A percentile compares a stretch with the other conserved stretches of the same genome.
Evolutionary conservation across 495 filamentous ascomycete genomes (phyloP).

Genomic region (Barbatosphaeria neglecta): DNA sequence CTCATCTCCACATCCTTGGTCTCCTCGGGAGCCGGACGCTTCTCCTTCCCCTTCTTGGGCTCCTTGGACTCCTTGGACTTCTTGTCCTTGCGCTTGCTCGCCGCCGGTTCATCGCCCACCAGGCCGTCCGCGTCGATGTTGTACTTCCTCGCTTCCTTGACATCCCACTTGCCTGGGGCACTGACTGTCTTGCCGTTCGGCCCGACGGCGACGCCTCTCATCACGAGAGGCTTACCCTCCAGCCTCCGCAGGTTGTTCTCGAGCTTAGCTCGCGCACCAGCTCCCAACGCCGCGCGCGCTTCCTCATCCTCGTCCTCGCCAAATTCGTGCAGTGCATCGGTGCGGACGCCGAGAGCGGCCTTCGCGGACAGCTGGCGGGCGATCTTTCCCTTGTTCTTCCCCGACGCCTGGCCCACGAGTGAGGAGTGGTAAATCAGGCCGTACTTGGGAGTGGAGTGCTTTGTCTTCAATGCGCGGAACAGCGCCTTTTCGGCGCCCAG

Average conservation of each 20-base stretch:
- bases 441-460: conserved; percentile 98
- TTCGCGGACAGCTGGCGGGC: conserved; percentile 91
- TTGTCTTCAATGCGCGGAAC: conserved; percentile 96
- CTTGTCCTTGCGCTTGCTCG: conserved; percentile 21
- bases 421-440: conserved; percentile 98
- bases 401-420: conserved; percentile 88
- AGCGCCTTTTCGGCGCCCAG: conserved; percentile 97
- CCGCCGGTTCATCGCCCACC: conserved; percentile 53
- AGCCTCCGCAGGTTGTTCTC: conserved; percentile 75
- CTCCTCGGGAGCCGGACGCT: conserved; percentile 18
- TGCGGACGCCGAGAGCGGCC: conserved; percentile 81
- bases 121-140: conserved; percentile 89
- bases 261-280: conserved; percentile 60
- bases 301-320: conserved; percentile 66
- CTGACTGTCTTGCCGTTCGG: conserved; percentile 51
- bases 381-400: conserved; percentile 98
- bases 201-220: conserved; percentile 61
- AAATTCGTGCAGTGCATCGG: conserved; percentile 77
- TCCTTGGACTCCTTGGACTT: conserved; percentile 15
- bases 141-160: conserved; percentile 93
- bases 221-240: conserved; percentile 80
- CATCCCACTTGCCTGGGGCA: conserved; percentile 66
- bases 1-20: conserved; percentile 32
- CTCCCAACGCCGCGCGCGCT: conserved; percentile 67
- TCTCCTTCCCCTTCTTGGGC: conserved; percentile 16